These are phyloP conservation scores for Coleophoma eucalyptorum DNA, from an alignment of 2,329 filamentous ascomycete genomes.

Conservation along the genomic window DNA sequence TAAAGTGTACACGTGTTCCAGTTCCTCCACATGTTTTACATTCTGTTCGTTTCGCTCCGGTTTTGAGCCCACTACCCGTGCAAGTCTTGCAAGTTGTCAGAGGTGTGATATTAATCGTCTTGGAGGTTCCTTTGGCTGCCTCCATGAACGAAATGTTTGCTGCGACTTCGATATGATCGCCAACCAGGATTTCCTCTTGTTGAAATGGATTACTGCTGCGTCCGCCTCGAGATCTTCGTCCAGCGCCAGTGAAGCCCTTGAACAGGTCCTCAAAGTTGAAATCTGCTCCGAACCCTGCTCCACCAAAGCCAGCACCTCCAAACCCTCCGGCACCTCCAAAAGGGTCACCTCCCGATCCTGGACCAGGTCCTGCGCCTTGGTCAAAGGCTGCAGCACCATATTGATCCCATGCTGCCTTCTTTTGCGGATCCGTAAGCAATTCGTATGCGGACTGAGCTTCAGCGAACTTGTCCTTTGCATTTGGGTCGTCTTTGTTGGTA, in stretches of 20 bases:
- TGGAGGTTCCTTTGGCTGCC: slow-evolving; percentile 83
- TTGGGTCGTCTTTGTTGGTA: slow-evolving; percentile 92
- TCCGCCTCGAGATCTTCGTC: slow-evolving; percentile 39
- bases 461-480: slow-evolving; percentile 91
- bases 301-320: slow-evolving; percentile 48
- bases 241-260: slow-evolving; percentile 66
- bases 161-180: slow-evolving; percentile 94
- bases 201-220: slow-evolving; percentile 65
- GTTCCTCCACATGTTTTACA: slow-evolving; percentile 84
- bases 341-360: slow-evolving; percentile 55
- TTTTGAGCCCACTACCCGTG: slow-evolving; percentile 77
- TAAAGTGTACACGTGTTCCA: slow-evolving; percentile 80
- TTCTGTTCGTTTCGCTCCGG: slow-evolving; percentile 66
- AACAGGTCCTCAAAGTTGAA: slow-evolving; percentile 98
- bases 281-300: slow-evolving; percentile 62
- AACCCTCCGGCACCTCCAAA: slow-evolving; percentile 61
- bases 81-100: slow-evolving; percentile 80
- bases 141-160: slow-evolving; percentile 94
- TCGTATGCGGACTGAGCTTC: slow-evolving; percentile 95
- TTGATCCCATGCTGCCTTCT: slow-evolving; percentile 87
- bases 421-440: slow-evolving; percentile 85
- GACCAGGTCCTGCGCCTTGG: slow-evolving; percentile 48
- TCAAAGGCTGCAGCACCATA: slow-evolving; percentile 89
- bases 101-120: slow-evolving; percentile 84
- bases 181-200: slow-evolving; percentile 77